phyloP scores from a whole-genome alignment of 345 rosid genomes.

The Gossypium sturtianum region DNA sequence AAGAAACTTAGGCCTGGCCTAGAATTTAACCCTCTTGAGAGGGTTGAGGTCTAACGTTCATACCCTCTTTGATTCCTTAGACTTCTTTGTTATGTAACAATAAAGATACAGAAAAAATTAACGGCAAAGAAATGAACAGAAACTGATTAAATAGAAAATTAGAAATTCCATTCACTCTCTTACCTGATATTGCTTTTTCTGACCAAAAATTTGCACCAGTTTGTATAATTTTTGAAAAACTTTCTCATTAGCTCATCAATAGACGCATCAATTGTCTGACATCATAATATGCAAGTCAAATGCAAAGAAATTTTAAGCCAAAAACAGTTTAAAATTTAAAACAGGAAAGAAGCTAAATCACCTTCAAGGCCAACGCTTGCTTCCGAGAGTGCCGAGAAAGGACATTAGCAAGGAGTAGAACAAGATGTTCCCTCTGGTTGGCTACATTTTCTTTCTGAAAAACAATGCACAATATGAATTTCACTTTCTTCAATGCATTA shows the following conservation, averaged over 20 bases:
- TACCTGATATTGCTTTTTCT: conserved; percentile 76
- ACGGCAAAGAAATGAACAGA: background rate
- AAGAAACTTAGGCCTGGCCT: background rate
- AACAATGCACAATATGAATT: conserved; percentile 7
- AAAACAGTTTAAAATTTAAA: conserved; percentile 2
- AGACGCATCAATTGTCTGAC: conserved; percentile 66
- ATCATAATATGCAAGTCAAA: conserved; percentile 20
- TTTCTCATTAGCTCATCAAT: conserved; percentile 78
- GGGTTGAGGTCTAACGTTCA: conserved; percentile 1
- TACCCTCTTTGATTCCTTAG: background rate
- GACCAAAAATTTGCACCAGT: conserved; percentile 84
- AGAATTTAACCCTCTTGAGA: background rate
- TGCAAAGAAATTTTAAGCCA: conserved; percentile 6
- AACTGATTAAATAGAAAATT: background rate
- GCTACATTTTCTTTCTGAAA: conserved; percentile 76
- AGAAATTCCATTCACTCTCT: conserved; percentile 10
- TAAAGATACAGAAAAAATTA: background rate
- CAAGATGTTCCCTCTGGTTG: conserved; percentile 91
- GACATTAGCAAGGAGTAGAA: conserved; percentile 75
- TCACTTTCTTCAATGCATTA: conserved; percentile 3
- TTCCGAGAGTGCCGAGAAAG: conserved; percentile 53
- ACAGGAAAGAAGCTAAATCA: conserved; percentile 19
- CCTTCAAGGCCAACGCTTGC: conserved; percentile 49
- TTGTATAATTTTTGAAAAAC: conserved; percentile 79
- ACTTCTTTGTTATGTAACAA: background rate